Evolutionary conservation across 2,329 filamentous ascomycete genomes (phyloP).

Genomic region (Penicillium palitans): DNA sequence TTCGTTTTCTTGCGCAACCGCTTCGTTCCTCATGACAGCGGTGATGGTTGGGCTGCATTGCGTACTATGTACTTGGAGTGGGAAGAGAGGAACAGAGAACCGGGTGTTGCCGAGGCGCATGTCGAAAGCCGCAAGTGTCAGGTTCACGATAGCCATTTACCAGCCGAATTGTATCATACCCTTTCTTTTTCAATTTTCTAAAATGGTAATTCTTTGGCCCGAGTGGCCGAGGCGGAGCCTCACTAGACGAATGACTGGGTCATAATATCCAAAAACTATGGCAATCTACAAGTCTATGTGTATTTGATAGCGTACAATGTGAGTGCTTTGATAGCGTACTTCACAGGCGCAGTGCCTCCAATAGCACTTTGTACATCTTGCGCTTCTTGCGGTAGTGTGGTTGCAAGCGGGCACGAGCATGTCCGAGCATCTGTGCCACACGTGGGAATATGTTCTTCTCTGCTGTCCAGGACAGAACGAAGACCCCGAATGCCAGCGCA

Average conservation of each 20-base stretch:
- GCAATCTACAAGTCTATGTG: constrained; percentile 15
- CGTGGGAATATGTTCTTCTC: constrained; percentile 71
- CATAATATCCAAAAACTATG: neutral
- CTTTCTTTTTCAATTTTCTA: constrained; percentile 16
- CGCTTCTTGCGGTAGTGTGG: constrained; percentile 68
- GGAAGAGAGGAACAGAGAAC: neutral
- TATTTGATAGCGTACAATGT: constrained; percentile 13
- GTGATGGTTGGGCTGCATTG: constrained; percentile 1
- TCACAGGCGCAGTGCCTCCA: constrained; percentile 59
- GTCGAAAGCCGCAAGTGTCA: constrained; percentile 1
- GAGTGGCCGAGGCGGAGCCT: neutral
- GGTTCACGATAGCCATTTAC: constrained; percentile 9
- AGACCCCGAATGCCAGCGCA: constrained; percentile 66
- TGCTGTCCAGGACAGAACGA: constrained; percentile 67
- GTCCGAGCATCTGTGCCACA: constrained; percentile 68
- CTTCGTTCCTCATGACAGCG: neutral
- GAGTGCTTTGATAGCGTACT: neutral
- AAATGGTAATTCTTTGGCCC: neutral
- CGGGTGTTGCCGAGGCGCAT: constrained; percentile 1
- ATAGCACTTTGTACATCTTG: constrained; percentile 83
- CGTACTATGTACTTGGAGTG: constrained; percentile 3
- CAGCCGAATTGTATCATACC: constrained; percentile 28
- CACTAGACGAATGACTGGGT: neutral
- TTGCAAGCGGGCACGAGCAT: constrained; percentile 57
- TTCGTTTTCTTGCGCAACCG: neutral